Conservation (phyloP, 192 early-diverging fungal genomes). For the Backusella mclennaniae region DNA sequence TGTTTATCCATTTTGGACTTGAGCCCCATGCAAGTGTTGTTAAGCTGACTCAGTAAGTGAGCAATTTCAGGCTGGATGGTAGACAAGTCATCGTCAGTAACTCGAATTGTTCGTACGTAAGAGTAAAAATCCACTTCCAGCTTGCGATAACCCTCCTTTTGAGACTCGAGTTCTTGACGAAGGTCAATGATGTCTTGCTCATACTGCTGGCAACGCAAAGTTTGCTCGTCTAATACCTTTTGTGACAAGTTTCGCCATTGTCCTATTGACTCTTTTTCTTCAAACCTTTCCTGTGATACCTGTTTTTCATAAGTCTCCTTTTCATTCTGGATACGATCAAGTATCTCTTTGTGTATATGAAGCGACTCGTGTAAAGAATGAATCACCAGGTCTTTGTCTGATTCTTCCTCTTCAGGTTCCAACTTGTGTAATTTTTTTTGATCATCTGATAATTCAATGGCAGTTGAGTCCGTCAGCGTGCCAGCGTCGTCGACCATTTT, state of each 20-base stretch:
- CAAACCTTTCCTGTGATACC: neutral
- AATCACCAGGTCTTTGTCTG: conserved; percentile 27
- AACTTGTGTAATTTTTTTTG: conserved; percentile 1
- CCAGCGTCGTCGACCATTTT: neutral
- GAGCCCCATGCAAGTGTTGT: conserved; percentile 28
- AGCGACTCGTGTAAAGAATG: conserved; percentile 22
- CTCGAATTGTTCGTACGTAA: conserved; percentile 36
- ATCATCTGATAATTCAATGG: neutral
- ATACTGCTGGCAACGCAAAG: neutral
- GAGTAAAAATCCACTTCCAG: conserved; percentile 29
- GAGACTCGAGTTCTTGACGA: conserved; percentile 5
- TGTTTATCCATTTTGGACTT: conserved; percentile 9
- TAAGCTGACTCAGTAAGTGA: conserved; percentile 27
- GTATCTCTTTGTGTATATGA: conserved; percentile 21
- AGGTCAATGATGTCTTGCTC: neutral
- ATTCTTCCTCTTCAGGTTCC: conserved; percentile 8
- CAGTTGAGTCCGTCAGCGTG: neutral
- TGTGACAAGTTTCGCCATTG: neutral
- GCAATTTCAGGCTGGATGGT: conserved; percentile 44
- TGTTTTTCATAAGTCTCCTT: conserved; percentile 12
- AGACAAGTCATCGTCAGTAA: conserved; percentile 48
- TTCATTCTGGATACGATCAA: conserved; percentile 16
- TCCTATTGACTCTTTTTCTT: neutral
- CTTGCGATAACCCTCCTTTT: conserved; percentile 17
- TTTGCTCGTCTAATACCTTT: neutral